Evolutionary conservation across 1,139 yeast species (phyloP).

Genomic region (Taiozyma sp.): DNA sequence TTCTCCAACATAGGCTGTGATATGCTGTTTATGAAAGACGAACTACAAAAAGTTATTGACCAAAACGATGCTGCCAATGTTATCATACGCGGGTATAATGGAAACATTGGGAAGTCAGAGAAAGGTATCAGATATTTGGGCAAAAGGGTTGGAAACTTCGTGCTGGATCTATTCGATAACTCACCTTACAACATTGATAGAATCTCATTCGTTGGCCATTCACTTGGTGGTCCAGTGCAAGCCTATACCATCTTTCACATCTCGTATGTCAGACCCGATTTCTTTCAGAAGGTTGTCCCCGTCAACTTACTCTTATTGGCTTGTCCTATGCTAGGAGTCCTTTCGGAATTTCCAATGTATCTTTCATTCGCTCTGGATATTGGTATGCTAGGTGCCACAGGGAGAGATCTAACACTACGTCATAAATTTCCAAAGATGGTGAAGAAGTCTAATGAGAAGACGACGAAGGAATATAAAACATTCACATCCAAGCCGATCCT

Average conservation of each 20-base stretch:
- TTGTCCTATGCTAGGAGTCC: conserved; percentile 58
- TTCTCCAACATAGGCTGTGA: conserved; percentile 63
- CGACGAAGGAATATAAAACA: conserved; percentile 15
- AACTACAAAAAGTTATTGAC: conserved; percentile 36
- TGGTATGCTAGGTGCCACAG: conserved; percentile 61
- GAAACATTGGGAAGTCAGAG: conserved; percentile 59
- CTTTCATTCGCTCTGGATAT: conserved; percentile 55
- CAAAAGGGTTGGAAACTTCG: conserved; percentile 50
- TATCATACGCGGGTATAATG: conserved; percentile 54
- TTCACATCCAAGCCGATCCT: conserved; percentile 40
- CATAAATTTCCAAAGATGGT: conserved; percentile 26
- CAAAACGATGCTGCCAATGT: conserved; percentile 31
- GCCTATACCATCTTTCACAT: conserved; percentile 57
- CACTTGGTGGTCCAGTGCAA: conserved; percentile 64
- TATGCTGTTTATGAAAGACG: conserved; percentile 57
- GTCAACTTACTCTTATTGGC: conserved; percentile 56
- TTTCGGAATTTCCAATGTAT: conserved; percentile 55
- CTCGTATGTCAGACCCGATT: conserved; percentile 45
- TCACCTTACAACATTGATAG: conserved; percentile 36
- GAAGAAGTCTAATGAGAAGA: conserved; percentile 4
- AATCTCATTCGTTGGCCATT: conserved; percentile 59
- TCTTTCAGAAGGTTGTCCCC: conserved; percentile 47
- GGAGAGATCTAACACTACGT: conserved; percentile 53
- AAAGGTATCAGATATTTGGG: conserved; percentile 60
- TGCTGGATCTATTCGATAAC: conserved; percentile 43